Evolutionary conservation across 2,329 filamentous ascomycete genomes (phyloP).

Genomic region (Calonectria multiphialidica): DNA sequence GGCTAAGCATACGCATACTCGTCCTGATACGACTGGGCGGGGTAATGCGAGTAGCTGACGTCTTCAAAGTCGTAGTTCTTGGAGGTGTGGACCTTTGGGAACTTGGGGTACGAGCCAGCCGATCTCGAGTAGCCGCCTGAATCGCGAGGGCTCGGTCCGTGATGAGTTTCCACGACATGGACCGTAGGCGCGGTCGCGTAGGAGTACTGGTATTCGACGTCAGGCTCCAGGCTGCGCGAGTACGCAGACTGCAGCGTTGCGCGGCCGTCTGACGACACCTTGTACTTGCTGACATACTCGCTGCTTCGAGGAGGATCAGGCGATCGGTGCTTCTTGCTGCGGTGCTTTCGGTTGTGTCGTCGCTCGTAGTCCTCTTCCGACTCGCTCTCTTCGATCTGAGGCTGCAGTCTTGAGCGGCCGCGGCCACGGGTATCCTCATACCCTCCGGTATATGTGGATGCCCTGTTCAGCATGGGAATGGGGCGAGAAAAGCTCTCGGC

Average conservation of each 20-base stretch:
- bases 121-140: slow-evolving; percentile 44
- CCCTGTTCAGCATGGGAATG: slow-evolving; percentile 44
- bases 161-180: slow-evolving; percentile 44
- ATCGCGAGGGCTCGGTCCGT: slow-evolving; percentile 46
- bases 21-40: slow-evolving; percentile 42
- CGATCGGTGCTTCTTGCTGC: slow-evolving; percentile 51
- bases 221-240: slow-evolving; percentile 42
- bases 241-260: slow-evolving; percentile 45
- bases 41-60: slow-evolving; percentile 48
- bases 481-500: slow-evolving; percentile 45
- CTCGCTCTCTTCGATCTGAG: slow-evolving; percentile 52
- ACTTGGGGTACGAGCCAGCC: slow-evolving; percentile 28
- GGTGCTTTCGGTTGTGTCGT: slow-evolving; percentile 47
- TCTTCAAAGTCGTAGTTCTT: slow-evolving; percentile 46
- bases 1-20: slow-evolving; percentile 32
- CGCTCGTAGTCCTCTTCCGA: slow-evolving; percentile 50
- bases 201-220: slow-evolving; percentile 41
- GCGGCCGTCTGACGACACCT: slow-evolving; percentile 44
- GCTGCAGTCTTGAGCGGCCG: slow-evolving; percentile 50
- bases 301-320: slow-evolving; percentile 43
- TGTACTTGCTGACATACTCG: slow-evolving; percentile 45
- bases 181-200: slow-evolving; percentile 23
- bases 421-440: slow-evolving; percentile 51
- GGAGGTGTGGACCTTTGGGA: slow-evolving; percentile 51
- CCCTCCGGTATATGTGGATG: slow-evolving; percentile 49